Base-by-base conservation (phyloP, 1,139 yeast species). In the Geotrichum carabidarum region DNA sequence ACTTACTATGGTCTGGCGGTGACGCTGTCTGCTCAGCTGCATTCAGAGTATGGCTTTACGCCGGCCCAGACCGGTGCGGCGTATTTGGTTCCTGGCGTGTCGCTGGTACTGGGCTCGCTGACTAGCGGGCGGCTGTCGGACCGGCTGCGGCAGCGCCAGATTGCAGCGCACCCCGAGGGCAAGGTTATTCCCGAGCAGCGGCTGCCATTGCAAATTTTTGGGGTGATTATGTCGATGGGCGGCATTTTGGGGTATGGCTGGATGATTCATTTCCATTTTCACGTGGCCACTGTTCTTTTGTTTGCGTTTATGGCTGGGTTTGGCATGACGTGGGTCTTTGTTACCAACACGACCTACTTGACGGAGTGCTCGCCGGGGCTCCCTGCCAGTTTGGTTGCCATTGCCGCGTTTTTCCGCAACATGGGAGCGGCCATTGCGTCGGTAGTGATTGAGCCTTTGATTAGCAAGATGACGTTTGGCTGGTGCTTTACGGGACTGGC, bases 401-500 rank as follows among this genome's bases (percentile, higher is more conserved):
- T 81, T 54, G 82, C 81, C 0, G 80, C 81, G 58, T 70, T 78
- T 56, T 74, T 79, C 66, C 70, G 86, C 62, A 81, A 81, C 60
- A 63, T 75, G 8, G 80, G 81, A 0, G 85, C 86, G 1, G 82
- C 83, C 1, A 71, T 80, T 0, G 74, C 83, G 30, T 77, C 84
- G 0, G 79, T 74, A 0, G 68, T 79, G 2, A 72, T 80, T 27
- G 73, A 75, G 5, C 70, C 65, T 17, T 59, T 80, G 11, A 70
- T 75, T 8, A 54, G 65, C 7, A 64, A 62, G 51, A 79, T 80
- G 78, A 83, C 83, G 0, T 71, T 72, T 58, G 84, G 83, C 0
- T 80, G 83, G 83, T 79, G 82, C 57, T 80, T 80, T 59, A 78
- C 83, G 0, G 83, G 83, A 0, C 65, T 80, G 30, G 83, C 78